Base-by-base conservation (phyloP, 2,329 filamentous ascomycete genomes). In the Diaporthe eres region DNA sequence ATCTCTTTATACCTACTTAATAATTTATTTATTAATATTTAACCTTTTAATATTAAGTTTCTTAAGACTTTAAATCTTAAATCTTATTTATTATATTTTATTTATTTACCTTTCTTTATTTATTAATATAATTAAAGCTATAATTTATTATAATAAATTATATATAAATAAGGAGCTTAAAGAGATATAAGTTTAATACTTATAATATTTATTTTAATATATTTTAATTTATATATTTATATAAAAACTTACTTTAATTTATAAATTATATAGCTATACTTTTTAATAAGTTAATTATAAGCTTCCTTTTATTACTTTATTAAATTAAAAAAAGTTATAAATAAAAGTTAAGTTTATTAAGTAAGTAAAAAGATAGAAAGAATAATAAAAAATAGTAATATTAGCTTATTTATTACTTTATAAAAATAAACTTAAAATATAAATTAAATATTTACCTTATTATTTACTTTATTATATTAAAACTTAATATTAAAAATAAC, bases 271-370 rank as follows among this genome's bases (percentile, higher is more conserved):
- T 25, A 25, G 3, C 4, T 25, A 25, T 53, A 25, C 1, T 13
- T 0, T 34, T 34, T 34, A 34, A 53, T 53, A 17, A 8, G 34
- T 7, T 34, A 34, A 34, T 34, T 9, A 34, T 9, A 34, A 34
- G 34, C 34, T 34, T 34, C 7, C 1, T 34, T 1, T 34, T 34
- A 34, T 2, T 9, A 2, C 5, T 34, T 53, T 53, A 53, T 28
- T 53, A 53, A 10, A 53, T 53, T 25, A 53, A 25, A 8, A 49
- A 19, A 3, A 8, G 15, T 3, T 25, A 25, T 25, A 53, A 10
- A 0, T 53, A 53, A 0, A 2, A 10, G 0, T 25, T 25, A 53
- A 25, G 4, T 5, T 4, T 25, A 2, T 13, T 25, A 10, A 13
- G 1, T 49, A 49, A 49, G 17, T n/a, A 19, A 7, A 49, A 49